Percentiles rank a stretch among this genome's conserved stretches.
Evolutionary conservation across 2,329 filamentous ascomycete genomes (phyloP).

Genomic region (Allantophomopsis cytisporea): DNA sequence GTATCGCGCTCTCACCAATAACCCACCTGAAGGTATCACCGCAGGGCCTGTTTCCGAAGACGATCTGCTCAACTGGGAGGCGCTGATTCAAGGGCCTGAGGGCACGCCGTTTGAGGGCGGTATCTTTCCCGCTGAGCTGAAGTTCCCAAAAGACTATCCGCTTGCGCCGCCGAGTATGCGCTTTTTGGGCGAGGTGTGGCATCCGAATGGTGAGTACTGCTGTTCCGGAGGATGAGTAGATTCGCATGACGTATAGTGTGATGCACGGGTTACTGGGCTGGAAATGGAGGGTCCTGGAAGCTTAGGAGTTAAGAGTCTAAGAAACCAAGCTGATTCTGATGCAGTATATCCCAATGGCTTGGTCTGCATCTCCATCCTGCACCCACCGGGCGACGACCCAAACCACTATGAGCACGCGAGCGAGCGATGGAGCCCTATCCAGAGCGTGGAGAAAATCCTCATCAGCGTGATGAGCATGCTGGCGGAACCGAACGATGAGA

Average conservation of each 20-base stretch:
- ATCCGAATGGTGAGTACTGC: constrained; percentile 67
- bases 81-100: constrained; percentile 87
- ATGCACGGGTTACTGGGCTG: no score
- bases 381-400: constrained; percentile 90
- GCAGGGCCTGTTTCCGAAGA: constrained; percentile 89
- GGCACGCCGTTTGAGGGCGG: constrained; percentile 94
- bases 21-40: constrained; percentile 94
- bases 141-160: constrained; percentile 95
- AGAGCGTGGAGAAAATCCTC: constrained; percentile 94
- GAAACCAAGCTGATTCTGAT: neutral
- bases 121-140: constrained; percentile 87
- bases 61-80: constrained; percentile 93
- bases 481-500: constrained; percentile 93
- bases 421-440: constrained; percentile 92
- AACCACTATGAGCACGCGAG: constrained; percentile 97
- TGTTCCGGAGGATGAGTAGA: neutral
- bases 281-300: no score
- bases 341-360: constrained; percentile 81
- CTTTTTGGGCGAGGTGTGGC: constrained; percentile 88
- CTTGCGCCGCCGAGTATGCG: constrained; percentile 91
- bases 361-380: constrained; percentile 96
- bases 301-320: no score
- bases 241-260: no score
- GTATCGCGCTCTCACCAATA: constrained; percentile 86
- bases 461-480: constrained; percentile 98